phyloP scores from a whole-genome alignment of 2,329 filamentous ascomycete species.

The Stagonosporopsis rhizophila region DNA sequence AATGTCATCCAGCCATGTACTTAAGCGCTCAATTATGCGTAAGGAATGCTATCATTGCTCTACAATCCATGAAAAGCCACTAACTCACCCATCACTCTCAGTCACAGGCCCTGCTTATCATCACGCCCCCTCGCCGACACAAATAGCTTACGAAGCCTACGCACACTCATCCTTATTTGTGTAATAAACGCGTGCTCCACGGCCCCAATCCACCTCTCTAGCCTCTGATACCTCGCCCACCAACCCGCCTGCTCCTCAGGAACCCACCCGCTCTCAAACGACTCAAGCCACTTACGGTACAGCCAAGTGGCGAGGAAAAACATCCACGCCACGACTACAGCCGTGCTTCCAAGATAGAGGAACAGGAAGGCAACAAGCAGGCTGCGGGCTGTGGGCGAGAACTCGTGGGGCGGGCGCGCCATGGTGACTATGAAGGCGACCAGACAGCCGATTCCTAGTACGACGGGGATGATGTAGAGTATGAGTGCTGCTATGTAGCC shows the following conservation, averaged over 20 bases:
- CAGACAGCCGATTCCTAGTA: conserved; percentile 3
- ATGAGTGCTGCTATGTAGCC: conserved; percentile 5
- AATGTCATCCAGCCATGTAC: too few relatives aligned
- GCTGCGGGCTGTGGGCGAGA: background rate
- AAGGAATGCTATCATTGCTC: too few relatives aligned
- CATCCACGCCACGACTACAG: conserved; percentile 1
- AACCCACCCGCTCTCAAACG: conserved; percentile 8
- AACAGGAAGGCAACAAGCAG: background rate
- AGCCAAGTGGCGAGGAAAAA: conserved; percentile 1
- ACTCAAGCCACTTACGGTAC: conserved; percentile 7
- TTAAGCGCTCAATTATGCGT: too few relatives aligned
- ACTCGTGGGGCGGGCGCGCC: conserved; percentile 1
- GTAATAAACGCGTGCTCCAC: background rate
- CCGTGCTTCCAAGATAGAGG: background rate
- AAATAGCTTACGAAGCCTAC: background rate
- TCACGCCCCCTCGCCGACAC: too few relatives aligned
- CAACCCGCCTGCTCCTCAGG: background rate
- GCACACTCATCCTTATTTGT: background rate
- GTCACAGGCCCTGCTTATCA: background rate
- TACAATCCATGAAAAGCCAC: too few relatives aligned
- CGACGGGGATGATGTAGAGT: background rate
- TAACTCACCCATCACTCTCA: background rate
- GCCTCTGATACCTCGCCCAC: conserved; percentile 3
- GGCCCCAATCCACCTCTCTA: background rate
- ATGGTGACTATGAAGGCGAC: conserved; percentile 6